Evolutionary conservation across 2,329 filamentous ascomycete genomes (phyloP).

Genomic region (Pseudogymnoascus sp.): DNA sequence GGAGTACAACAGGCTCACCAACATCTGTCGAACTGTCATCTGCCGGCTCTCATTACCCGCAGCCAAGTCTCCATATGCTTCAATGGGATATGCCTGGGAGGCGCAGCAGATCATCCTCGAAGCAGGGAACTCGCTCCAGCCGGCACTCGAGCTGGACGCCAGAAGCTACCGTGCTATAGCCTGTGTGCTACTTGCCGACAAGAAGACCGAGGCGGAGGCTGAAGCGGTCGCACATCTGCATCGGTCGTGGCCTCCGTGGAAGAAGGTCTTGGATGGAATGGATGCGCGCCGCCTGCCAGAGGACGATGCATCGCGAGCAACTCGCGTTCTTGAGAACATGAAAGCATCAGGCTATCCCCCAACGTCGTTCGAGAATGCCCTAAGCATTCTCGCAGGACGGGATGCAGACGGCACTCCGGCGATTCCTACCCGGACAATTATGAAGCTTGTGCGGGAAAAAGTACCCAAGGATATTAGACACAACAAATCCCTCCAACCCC

Average conservation of each 20-base stretch:
- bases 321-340: conserved; percentile 47
- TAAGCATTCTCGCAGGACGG: conserved; percentile 48
- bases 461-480: neutral
- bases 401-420: conserved; percentile 45
- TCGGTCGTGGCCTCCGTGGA: conserved; percentile 54
- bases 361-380: conserved; percentile 38
- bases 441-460: conserved; percentile 9
- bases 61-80: conserved; percentile 27
- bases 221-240: conserved; percentile 42
- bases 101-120: conserved; percentile 48
- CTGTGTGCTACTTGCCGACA: conserved; percentile 44
- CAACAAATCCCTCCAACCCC: neutral
- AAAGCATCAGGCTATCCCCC: conserved; percentile 48
- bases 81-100: conserved; percentile 47
- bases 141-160: conserved; percentile 44
- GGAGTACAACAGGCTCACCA: conserved; percentile 20
- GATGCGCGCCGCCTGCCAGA: conserved; percentile 47
- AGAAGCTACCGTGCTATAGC: conserved; percentile 49
- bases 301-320: conserved; percentile 47
- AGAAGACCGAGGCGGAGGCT: conserved; percentile 45
- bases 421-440: conserved; percentile 44
- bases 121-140: conserved; percentile 42
- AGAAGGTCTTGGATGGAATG: conserved; percentile 49
- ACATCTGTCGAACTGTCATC: conserved; percentile 37
- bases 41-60: conserved; percentile 32